phyloP scores from a whole-genome alignment of 345 rosid genomes.

The Hypericum perforatum region DNA sequence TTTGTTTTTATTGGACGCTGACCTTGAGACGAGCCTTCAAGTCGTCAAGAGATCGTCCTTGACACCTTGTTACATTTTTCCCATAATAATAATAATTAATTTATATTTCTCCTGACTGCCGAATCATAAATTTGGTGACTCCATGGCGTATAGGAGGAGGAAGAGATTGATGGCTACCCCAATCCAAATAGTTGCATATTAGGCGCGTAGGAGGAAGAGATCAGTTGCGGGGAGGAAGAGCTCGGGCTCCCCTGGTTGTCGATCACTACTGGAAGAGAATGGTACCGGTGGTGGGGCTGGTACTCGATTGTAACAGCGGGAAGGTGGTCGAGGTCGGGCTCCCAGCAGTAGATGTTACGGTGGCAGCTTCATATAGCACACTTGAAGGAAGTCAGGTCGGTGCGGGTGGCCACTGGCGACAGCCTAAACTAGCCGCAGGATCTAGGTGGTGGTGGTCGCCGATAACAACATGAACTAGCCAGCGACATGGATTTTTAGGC shows the following conservation, averaged over 20 bases:
- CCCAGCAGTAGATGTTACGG: slow-evolving; percentile 75
- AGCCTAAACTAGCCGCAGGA: slow-evolving; percentile 87
- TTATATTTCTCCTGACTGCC: too few relatives aligned
- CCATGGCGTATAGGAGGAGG: too few relatives aligned
- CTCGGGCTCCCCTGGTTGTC: slow-evolving; percentile 40
- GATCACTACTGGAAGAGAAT: slow-evolving; percentile 37
- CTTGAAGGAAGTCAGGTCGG: slow-evolving; percentile 54
- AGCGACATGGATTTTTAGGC: slow-evolving; percentile 80
- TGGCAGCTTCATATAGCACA: slow-evolving; percentile 85
- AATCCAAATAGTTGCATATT: too few relatives aligned
- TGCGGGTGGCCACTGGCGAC: slow-evolving; percentile 31
- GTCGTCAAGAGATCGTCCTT: too few relatives aligned
- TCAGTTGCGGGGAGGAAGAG: slow-evolving; percentile 75
- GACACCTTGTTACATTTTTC: too few relatives aligned
- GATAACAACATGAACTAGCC: too few relatives aligned
- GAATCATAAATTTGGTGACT: too few relatives aligned
- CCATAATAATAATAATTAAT: too few relatives aligned
- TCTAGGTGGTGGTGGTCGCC: too few relatives aligned
- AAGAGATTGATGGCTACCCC: too few relatives aligned
- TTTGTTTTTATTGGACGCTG: too few relatives aligned
- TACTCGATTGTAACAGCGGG: slow-evolving; percentile 26
- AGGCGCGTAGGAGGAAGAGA: slow-evolving; percentile 66
- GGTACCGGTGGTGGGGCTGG: slow-evolving; percentile 23
- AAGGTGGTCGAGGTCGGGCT: slow-evolving; percentile 24
- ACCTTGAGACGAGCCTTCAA: too few relatives aligned